These are phyloP conservation scores for Ilex paraguariensis DNA, from an alignment of 305 asterid genomes.

Conservation along the genomic window DNA sequence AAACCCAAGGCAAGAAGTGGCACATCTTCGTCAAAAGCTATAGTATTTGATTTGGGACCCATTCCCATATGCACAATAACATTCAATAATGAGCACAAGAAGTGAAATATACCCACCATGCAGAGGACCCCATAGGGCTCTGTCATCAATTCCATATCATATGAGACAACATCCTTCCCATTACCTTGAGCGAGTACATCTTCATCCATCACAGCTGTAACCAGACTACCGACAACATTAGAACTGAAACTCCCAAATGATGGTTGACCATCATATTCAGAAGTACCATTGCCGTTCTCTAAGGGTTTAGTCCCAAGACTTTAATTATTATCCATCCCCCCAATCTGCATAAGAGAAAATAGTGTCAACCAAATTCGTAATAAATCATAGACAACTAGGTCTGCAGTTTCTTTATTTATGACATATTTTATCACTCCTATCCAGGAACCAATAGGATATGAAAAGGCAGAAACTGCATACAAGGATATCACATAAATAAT, in stretches of 20 bases:
- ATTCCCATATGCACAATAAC: conserved; percentile 73
- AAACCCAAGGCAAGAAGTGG: conserved; percentile 89
- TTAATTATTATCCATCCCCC: conserved; percentile 49
- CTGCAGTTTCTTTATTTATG: too few relatives aligned
- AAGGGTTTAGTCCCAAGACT: conserved; percentile 40
- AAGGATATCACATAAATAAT: too few relatives aligned
- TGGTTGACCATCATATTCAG: conserved; percentile 54
- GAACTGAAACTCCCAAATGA: conserved; percentile 52
- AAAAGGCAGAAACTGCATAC: conserved; percentile 9
- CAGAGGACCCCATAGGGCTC: conserved; percentile 96
- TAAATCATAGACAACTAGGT: too few relatives aligned
- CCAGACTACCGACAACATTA: conserved; percentile 42
- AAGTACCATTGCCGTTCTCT: conserved; percentile 67
- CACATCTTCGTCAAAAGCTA: conserved; percentile 89
- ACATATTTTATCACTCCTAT: too few relatives aligned
- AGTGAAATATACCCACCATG: conserved; percentile 96
- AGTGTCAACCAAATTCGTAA: conserved; percentile 1
- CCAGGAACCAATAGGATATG: background rate
- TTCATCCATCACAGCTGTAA: conserved; percentile 55
- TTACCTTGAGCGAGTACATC: conserved; percentile 38
- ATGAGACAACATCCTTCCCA: conserved; percentile 78
- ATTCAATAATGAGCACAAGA: conserved; percentile 83
- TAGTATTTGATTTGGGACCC: conserved; percentile 80
- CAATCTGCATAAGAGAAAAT: conserved; percentile 40
- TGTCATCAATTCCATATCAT: conserved; percentile 77